These are phyloP conservation scores for Solanum pinnatisectum DNA, from an alignment of 257 asterid genomes.

Conservation along the genomic window DNA sequence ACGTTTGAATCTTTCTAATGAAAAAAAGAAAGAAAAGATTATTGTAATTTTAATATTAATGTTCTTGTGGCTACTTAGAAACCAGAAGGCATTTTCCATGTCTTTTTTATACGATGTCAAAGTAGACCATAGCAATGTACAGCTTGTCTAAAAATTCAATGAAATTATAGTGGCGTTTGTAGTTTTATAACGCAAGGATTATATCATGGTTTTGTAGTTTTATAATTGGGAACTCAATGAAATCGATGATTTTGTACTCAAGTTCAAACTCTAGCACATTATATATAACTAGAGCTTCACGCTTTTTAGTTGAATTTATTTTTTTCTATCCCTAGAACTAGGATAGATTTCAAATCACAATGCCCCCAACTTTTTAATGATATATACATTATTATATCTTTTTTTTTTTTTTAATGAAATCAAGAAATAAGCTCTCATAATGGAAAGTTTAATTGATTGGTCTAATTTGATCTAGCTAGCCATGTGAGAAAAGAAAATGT, in stretches of 20 bases:
- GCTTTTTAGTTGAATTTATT: not conserved
- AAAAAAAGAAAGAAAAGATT: not conserved
- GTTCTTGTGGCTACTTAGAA: not conserved
- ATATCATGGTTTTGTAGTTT: not conserved
- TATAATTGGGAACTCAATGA: not conserved
- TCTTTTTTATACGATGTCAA: not conserved
- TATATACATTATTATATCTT: not conserved
- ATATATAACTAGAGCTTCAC: not conserved
- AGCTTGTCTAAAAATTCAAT: not conserved
- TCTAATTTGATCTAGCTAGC: not conserved
- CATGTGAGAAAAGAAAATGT: not conserved
- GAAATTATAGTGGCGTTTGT: not conserved
- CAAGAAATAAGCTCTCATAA: not conserved
- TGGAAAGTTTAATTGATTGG: not conserved
- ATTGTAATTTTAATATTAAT: not conserved
- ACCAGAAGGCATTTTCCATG: not conserved
- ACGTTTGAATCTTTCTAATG: not conserved
- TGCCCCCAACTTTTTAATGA: not conserved
- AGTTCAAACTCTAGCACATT: not conserved
- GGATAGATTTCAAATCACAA: not conserved
- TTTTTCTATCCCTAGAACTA: not conserved
- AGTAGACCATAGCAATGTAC: not conserved
- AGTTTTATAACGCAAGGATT: not conserved
- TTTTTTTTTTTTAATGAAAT: not conserved
- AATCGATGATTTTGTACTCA: not conserved